Base-by-base conservation (phyloP, 2,329 filamentous ascomycete genomes). In the Botryotinia convoluta region DNA sequence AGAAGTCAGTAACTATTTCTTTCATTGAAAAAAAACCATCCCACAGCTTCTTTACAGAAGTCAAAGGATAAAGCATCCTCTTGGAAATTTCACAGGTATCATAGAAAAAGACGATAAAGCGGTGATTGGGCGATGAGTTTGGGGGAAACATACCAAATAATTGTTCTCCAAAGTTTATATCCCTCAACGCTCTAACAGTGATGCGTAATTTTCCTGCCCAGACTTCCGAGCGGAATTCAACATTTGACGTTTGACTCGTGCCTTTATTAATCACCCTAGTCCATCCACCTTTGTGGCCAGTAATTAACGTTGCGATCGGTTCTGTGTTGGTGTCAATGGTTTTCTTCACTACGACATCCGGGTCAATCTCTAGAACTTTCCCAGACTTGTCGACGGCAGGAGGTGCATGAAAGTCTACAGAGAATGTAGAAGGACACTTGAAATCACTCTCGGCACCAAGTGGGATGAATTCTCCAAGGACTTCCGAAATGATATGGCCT, bases 161-260 rank as follows among this genome's bases (percentile, higher is more conserved):
- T 29, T 74, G 37, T 44, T 72, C 70, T 14, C 70, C 70, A 70
- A 74, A 72, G 18, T 59, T 44, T 63, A 74, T 64, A 64, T 74
- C 18, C 29, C 59, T 59, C 22, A 59, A 10, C 16, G 73, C 54
- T 20, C 48, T 61, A 9, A 73, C 42, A 32, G 48, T 62, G 39
- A 73, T 54, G 26, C 64, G 54, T 35, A 64, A 35, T 32, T 65
- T 74, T 16, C 73, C 73, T 29, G 71, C 71, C 45, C 69, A 57
- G 14, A 69, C 65, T 37, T 73, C 62, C 6, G 44, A 67, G 39
- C 39, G 26, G 29, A 57, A 51, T 18, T 39, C 64, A 12, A 72
- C 63, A 44, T 73, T 74, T 5, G 45, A 29, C 5, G 7, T 61
- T 65, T 48, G 9, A 22, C 37, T 51, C 42, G 62, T 39, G 16